A percentile compares a stretch with the other conserved stretches of the same genome.
Conservation (phyloP, 129 eudicot genomes). For the Helianthus tuberosus region DNA sequence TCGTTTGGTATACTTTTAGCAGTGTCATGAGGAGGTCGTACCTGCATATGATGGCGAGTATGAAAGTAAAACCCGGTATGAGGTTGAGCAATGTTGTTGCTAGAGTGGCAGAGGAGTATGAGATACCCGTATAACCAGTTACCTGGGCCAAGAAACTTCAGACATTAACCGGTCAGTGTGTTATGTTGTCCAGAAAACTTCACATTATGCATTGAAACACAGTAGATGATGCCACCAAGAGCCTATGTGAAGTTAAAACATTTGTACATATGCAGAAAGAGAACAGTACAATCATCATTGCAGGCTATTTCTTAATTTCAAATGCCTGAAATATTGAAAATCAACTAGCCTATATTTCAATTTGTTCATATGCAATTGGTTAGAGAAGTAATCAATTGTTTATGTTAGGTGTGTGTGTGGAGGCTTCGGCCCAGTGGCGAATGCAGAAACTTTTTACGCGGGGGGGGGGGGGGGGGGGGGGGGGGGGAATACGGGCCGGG, state of each 20-base stretch:
- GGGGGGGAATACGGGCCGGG: too few species aligned
- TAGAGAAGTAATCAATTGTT: too few species aligned
- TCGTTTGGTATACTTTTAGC: background rate
- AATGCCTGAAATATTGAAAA: slow-evolving; percentile 45
- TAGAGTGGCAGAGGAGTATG: slow-evolving; percentile 67
- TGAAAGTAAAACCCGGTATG: slow-evolving; percentile 76
- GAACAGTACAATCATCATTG: slow-evolving; percentile 54
- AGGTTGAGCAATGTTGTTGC: slow-evolving; percentile 81
- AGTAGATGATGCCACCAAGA: background rate
- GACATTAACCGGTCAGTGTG: slow-evolving; percentile 14
- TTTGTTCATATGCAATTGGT: background rate
- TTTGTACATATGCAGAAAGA: slow-evolving; percentile 42
- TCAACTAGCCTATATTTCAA: background rate
- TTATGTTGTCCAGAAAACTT: background rate
- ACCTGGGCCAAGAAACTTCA: slow-evolving; percentile 67
- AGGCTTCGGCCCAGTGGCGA: too few species aligned
- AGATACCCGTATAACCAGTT: slow-evolving; percentile 77
- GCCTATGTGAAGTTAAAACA: background rate
- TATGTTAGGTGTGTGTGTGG: too few species aligned
- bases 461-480: too few species aligned
- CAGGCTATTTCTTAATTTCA: slow-evolving; percentile 48
- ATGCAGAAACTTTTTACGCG: too few species aligned
- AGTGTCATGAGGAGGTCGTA: slow-evolving; percentile 21
- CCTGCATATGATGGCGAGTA: slow-evolving; percentile 80
- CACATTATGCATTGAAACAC: background rate